Conservation (phyloP, 148 eudicot genomes). For the Pouteria glomerata region DNA sequence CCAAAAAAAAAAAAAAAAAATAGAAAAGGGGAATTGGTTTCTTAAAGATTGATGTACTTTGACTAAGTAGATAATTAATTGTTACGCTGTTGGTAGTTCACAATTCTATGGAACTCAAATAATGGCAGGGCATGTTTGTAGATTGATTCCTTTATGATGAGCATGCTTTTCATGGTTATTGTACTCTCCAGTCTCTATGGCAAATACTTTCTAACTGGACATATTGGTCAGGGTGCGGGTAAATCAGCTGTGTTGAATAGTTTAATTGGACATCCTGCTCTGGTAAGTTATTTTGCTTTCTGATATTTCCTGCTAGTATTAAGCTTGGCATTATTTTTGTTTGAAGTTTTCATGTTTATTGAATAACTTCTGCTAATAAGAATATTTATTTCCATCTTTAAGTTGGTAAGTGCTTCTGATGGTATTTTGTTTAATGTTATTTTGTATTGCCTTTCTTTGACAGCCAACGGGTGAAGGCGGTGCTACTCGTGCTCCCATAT, state of each 20-base stretch:
- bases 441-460: slow-evolving; percentile 3
- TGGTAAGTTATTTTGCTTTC: slow-evolving; percentile 47
- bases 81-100: not conserved
- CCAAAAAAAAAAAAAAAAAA: too few relatives aligned
- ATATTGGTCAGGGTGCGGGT: slow-evolving; percentile 76
- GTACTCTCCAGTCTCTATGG: not conserved
- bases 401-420: not conserved
- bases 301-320: not conserved
- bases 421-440: not conserved
- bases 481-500: slow-evolving; percentile 94
- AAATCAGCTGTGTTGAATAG: slow-evolving; percentile 97
- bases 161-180: not conserved
- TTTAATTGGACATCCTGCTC: slow-evolving; percentile 93
- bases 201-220: slow-evolving; percentile 4
- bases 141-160: not conserved
- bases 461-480: slow-evolving; percentile 99
- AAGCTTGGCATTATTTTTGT: not conserved
- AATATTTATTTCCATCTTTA: not conserved
- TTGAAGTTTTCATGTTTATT: not conserved
- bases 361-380: not conserved
- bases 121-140: not conserved
- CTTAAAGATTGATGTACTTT: not conserved
- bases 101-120: not conserved
- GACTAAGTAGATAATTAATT: not conserved
- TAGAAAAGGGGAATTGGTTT: not conserved